Evolutionary conservation across 768 basidiomycete genomes (phyloP).

Genomic region (Suillus paluster): DNA sequence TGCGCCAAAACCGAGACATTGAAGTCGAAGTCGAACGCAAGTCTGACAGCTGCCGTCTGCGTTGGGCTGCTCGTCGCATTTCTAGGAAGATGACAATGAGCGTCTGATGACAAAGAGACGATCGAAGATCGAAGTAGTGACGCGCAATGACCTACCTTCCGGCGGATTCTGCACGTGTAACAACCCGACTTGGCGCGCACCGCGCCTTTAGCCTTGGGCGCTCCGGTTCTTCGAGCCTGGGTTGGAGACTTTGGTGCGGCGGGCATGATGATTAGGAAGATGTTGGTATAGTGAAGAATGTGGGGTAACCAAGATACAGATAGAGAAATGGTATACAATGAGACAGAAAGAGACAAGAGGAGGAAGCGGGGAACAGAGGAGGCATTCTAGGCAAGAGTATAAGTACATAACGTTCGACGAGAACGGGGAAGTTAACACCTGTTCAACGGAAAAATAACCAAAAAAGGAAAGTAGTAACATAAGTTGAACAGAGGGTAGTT

Average conservation of each 20-base stretch:
- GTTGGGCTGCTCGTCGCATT: slow-evolving; percentile 81
- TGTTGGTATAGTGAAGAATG: slow-evolving; percentile 18
- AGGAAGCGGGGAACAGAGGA: slow-evolving; percentile 18
- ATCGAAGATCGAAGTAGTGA: slow-evolving; percentile 14
- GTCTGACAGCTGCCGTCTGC: slow-evolving; percentile 69
- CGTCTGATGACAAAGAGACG: slow-evolving; percentile 13
- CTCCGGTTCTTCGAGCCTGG: slow-evolving; percentile 47
- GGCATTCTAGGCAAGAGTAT: slow-evolving; percentile 32
- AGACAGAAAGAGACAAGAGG: slow-evolving; percentile 11
- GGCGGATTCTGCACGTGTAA: slow-evolving; percentile 85
- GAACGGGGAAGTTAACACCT: slow-evolving; percentile 14
- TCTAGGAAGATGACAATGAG: slow-evolving; percentile 47
- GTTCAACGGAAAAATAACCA: slow-evolving; percentile 7
- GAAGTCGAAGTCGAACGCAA: slow-evolving; percentile 77
- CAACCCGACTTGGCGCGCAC: slow-evolving; percentile 88
- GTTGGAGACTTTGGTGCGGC: slow-evolving; percentile 46
- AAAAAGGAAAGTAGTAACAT: slow-evolving; percentile 11
- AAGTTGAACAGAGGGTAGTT: neutral
- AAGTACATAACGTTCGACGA: slow-evolving; percentile 34
- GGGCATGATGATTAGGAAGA: slow-evolving; percentile 28
- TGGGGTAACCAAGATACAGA: slow-evolving; percentile 27
- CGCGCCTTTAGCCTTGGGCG: slow-evolving; percentile 79
- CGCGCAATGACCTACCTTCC: slow-evolving; percentile 60
- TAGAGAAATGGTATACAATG: neutral
- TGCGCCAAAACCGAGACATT: slow-evolving; percentile 84